Evolutionary conservation across 108 stramenopile species (phyloP).

Genomic region (Schizochytrium sp.): DNA sequence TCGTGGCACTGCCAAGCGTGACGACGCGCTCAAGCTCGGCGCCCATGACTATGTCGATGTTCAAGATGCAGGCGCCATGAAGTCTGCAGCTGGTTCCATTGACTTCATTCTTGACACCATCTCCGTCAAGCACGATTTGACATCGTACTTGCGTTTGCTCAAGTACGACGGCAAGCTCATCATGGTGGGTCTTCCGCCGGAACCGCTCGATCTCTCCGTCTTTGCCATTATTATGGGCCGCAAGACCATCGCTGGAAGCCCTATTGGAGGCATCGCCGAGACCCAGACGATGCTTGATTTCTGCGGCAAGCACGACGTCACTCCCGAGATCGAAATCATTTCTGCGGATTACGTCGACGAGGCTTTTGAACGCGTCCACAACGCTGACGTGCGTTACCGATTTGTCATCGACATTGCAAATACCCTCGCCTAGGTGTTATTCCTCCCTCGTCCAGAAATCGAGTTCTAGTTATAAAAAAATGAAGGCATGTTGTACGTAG

Average conservation of each 20-base stretch:
- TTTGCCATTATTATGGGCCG: constrained; percentile 15
- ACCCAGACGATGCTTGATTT: constrained; percentile 53
- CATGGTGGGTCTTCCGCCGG: constrained; percentile 24
- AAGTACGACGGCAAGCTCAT: constrained; percentile 33
- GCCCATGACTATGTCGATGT: constrained; percentile 27
- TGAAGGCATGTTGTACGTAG: too few relatives aligned
- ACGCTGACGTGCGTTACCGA: not conserved
- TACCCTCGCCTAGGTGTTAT: not conserved
- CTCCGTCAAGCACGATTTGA: constrained; percentile 32
- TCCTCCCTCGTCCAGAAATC: too few relatives aligned
- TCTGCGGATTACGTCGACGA: not conserved
- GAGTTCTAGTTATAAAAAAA: too few relatives aligned
- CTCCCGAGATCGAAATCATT: constrained; percentile 35
- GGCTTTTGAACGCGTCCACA: not conserved
- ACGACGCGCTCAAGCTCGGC: constrained; percentile 32
- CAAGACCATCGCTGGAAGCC: constrained; percentile 24
- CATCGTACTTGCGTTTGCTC: constrained; percentile 21
- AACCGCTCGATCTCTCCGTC: not conserved
- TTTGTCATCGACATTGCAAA: not conserved
- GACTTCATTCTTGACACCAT: constrained; percentile 51
- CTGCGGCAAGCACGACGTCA: constrained; percentile 41
- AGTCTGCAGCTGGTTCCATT: constrained; percentile 28
- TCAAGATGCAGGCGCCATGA: constrained; percentile 27
- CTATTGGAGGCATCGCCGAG: constrained; percentile 48
- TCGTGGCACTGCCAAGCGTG: constrained; percentile 38